Percentiles rank a stretch among this genome's conserved stretches.
phyloP scores from a whole-genome alignment of 768 basidiomycete species.

The Rubroboletus pulcherrimus region DNA sequence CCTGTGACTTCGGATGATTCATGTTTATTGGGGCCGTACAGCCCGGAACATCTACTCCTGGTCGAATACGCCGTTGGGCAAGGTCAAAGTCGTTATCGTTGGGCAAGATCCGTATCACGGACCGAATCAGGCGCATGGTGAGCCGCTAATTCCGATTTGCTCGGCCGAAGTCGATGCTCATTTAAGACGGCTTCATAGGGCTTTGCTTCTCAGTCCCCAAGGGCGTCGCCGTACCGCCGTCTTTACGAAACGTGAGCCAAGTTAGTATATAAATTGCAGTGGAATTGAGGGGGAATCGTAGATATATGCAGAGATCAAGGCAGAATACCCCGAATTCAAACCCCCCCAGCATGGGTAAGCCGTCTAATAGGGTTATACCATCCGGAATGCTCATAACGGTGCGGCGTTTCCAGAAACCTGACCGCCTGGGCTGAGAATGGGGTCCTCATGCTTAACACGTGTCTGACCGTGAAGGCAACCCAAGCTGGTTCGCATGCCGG shows the following conservation, averaged over 20 bases:
- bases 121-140: slow-evolving; percentile 80
- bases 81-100: slow-evolving; percentile 84
- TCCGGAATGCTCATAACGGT: slow-evolving; percentile 5
- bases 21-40: slow-evolving; percentile 27
- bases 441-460: slow-evolving; percentile 90
- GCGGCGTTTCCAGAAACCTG: slow-evolving; percentile 55
- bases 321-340: slow-evolving; percentile 76
- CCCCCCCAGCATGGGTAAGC: slow-evolving; percentile 81
- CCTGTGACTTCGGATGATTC: slow-evolving; percentile 1
- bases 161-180: slow-evolving; percentile 9
- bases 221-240: slow-evolving; percentile 74
- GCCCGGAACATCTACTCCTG: slow-evolving; percentile 88
- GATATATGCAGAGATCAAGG: slow-evolving; percentile 86
- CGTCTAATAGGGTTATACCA: slow-evolving; percentile 15
- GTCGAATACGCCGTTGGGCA: slow-evolving; percentile 83
- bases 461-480: slow-evolving; percentile 78
- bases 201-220: slow-evolving; percentile 87
- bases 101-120: slow-evolving; percentile 89
- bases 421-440: slow-evolving; percentile 79
- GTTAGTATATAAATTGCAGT: slow-evolving; percentile 1
- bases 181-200: slow-evolving; percentile 41
- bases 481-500: slow-evolving; percentile 77
- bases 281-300: slow-evolving; percentile 29
- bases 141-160: slow-evolving; percentile 14
- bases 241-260: slow-evolving; percentile 67